Evolutionary conservation across 2,329 filamentous ascomycete genomes (phyloP).

Genomic region (Venturia aucupariae): DNA sequence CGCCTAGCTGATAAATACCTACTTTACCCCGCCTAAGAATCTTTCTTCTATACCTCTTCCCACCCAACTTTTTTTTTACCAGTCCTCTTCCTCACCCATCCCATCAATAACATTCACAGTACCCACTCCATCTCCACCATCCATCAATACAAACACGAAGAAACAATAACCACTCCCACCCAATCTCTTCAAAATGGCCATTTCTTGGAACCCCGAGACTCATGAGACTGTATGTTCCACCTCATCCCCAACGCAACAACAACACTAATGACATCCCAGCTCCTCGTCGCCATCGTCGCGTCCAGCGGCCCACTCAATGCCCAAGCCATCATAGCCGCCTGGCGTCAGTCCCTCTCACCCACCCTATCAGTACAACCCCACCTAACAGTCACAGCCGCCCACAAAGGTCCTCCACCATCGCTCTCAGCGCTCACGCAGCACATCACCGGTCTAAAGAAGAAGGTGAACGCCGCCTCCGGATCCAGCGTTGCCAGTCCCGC

Average conservation of each 20-base stretch:
- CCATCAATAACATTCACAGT: not conserved
- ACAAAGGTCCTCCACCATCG: not conserved
- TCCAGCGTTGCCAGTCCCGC: not conserved
- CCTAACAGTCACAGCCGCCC: not conserved
- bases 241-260: not conserved
- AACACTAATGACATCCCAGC: not conserved
- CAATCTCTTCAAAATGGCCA: not conserved
- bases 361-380: too few relatives aligned
- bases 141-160: not conserved
- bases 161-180: not conserved
- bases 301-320: not conserved
- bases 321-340: not conserved
- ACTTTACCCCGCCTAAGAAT: not conserved
- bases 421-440: not conserved
- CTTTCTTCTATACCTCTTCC: not conserved
- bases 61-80: not conserved
- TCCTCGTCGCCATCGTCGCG: not conserved
- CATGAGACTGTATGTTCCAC: not conserved
- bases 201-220: not conserved
- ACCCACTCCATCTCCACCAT: too few relatives aligned
- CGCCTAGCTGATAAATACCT: not conserved
- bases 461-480: not conserved
- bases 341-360: not conserved
- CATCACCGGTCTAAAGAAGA: not conserved
- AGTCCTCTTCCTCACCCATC: not conserved